phyloP scores from a whole-genome alignment of 371 early-diverging fungal genomes.

The Actinomortierella wolfii region DNA sequence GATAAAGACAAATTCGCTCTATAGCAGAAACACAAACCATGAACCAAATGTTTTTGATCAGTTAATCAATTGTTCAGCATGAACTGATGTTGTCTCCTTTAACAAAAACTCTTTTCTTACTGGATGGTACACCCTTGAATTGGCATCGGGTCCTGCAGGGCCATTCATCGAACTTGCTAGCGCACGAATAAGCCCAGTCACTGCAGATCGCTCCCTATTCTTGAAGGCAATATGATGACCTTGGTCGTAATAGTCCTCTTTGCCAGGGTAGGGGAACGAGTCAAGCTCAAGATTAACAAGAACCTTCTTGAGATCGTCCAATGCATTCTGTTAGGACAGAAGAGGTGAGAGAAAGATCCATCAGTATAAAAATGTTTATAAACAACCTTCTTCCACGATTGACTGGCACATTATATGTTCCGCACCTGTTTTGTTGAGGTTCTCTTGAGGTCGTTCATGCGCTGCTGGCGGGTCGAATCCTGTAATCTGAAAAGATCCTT shows the following conservation, averaged over 20 bases:
- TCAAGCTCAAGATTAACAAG: constrained; percentile 27
- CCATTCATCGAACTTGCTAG: constrained; percentile 3
- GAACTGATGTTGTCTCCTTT: no score
- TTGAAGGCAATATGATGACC: constrained; percentile 45
- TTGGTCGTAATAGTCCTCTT: constrained; percentile 30
- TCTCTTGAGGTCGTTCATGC: constrained; percentile 36
- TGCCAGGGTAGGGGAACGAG: constrained; percentile 36
- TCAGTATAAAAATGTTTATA: neutral
- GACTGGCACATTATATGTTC: no score
- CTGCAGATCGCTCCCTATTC: constrained; percentile 32
- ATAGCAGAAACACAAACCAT: neutral
- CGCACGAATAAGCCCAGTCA: constrained; percentile 29
- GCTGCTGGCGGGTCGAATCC: constrained; percentile 22
- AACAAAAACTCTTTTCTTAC: no score
- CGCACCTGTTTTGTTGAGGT: constrained; percentile 34
- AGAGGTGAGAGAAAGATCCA: neutral
- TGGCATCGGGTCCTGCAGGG: no score
- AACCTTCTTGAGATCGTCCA: constrained; percentile 44
- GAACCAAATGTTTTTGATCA: no score
- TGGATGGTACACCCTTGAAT: no score
- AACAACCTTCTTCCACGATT: no score
- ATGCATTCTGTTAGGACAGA: constrained; percentile 17
- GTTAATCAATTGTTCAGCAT: no score
- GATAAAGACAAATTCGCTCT: constrained; percentile 56
- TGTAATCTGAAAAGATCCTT: constrained; percentile 28